Base-by-base conservation (phyloP, 768 basidiomycete species). In the Rhodosporidiobolus odoratus region DNA sequence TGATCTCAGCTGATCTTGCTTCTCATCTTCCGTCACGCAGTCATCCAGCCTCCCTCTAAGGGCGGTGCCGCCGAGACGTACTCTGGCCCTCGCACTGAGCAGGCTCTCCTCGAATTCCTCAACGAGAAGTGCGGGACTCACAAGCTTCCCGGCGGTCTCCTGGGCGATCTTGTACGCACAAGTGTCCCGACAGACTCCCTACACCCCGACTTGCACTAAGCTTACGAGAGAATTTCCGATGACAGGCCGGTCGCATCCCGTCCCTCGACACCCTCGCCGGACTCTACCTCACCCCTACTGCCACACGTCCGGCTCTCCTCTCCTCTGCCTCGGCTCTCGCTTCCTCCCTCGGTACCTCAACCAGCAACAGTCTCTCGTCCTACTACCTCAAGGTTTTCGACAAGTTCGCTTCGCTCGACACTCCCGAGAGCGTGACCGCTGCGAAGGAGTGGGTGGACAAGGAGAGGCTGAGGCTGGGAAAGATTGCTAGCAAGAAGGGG, bases 321-420 rank as follows among this genome's bases (percentile, higher is more conserved):
- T 81, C 86, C 75, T 86, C 91, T 70, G 91, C 91, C 34, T 78
- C 81, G 40, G 78, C 76, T 0, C 78, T 90, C 54, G 84, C 86
- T 9, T 78, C 81, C n/a, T 78, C 78, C 25, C 81, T 84, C 48
- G 65, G 66, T 37, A 58, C 66, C 58, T 66, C 61, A 38, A 43
- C 60, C 21, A 56, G 69, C 1, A 30, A n/a, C n/a, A n/a, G 30
- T 2, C 47, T 75, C 32, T 85, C 87, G 25, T 84, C 85, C 75
- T 89, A 93, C 80, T 99, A 99, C 80, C 75, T 93, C 67, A 87
- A 88, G 69, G 87, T 92, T 52, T 94, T 97, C 91, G 87, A 91
- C 81, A 92, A 95, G 81, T 82, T 93, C 10, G 86, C 84, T 68
- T 85, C 86, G 58, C 83, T 86, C 37, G 15, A 5, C 40, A 87